Conservation (phyloP, 768 basidiomycete genomes). For the Podaxis sp. region DNA sequence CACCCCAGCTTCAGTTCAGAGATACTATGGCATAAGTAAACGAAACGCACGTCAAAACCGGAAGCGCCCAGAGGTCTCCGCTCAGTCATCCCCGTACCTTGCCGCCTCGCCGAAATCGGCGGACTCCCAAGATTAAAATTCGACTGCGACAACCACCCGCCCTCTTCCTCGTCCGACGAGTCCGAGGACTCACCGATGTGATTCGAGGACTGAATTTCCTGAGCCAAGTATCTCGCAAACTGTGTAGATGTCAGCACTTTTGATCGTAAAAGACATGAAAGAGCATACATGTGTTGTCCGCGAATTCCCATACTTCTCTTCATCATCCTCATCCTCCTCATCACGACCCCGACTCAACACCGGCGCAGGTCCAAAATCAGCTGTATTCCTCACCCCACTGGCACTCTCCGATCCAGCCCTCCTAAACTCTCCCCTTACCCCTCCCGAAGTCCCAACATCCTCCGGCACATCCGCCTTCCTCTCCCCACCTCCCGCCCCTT, state of each 20-base stretch:
- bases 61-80: constrained; percentile 40
- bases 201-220: constrained; percentile 67
- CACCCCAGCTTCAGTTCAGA: background rate
- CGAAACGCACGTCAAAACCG: constrained; percentile 54
- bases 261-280: constrained; percentile 11
- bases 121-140: constrained; percentile 58
- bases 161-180: constrained; percentile 46
- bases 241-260: constrained; percentile 25
- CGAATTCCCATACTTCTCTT: constrained; percentile 32
- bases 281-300: constrained; percentile 42
- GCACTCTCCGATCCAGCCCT: constrained; percentile 4
- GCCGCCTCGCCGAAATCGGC: constrained; percentile 43
- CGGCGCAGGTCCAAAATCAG: constrained; percentile 30
- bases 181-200: constrained; percentile 51
- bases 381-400: constrained; percentile 28
- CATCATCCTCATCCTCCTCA: constrained; percentile 37
- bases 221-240: constrained; percentile 80
- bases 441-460: constrained; percentile 7
- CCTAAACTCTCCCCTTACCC: constrained; percentile 16
- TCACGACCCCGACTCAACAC: constrained; percentile 26
- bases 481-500: background rate
- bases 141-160: constrained; percentile 79
- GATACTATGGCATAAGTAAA: background rate
- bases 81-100: constrained; percentile 26
- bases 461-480: constrained; percentile 12